Conservation (phyloP, 2,329 filamentous ascomycete species). For the Xylaria sp. region DNA sequence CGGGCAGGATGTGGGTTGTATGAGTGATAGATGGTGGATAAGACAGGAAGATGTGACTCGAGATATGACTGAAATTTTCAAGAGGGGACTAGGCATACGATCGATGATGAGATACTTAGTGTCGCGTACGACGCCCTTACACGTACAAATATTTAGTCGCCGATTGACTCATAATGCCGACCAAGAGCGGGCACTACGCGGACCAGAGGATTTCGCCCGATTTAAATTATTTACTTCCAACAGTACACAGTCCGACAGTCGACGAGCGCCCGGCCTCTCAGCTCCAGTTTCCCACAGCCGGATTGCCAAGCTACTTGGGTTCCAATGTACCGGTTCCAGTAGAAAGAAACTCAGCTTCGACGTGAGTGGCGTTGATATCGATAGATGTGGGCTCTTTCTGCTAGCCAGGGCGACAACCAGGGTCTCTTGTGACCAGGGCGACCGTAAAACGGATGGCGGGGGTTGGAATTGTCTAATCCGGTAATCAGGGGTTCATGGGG, state of each 20-base stretch:
- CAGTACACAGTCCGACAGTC: background rate
- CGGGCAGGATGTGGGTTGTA: background rate
- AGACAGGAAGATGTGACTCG: too few species aligned
- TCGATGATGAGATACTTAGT: background rate
- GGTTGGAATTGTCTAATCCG: background rate
- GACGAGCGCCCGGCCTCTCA: conserved; percentile 3
- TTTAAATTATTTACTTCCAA: conserved; percentile 9
- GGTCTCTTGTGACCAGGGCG: background rate
- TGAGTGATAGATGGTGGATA: background rate
- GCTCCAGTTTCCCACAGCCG: conserved; percentile 17
- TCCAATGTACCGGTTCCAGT: conserved; percentile 25
- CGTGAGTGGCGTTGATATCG: background rate
- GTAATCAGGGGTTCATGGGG: conserved; percentile 7
- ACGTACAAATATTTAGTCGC: conserved; percentile 3
- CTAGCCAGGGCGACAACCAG: background rate
- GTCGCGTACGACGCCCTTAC: background rate
- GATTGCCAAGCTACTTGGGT: conserved; percentile 10
- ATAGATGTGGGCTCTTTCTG: background rate
- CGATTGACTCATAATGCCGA: conserved; percentile 23
- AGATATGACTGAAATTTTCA: too few species aligned
- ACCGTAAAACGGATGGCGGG: background rate
- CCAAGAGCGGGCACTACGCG: conserved; percentile 10
- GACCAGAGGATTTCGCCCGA: background rate
- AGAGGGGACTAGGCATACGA: background rate
- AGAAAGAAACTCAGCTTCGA: conserved; percentile 17